Base-by-base conservation (phyloP, 495 filamentous ascomycete genomes). In the Xylaria cubensis region DNA sequence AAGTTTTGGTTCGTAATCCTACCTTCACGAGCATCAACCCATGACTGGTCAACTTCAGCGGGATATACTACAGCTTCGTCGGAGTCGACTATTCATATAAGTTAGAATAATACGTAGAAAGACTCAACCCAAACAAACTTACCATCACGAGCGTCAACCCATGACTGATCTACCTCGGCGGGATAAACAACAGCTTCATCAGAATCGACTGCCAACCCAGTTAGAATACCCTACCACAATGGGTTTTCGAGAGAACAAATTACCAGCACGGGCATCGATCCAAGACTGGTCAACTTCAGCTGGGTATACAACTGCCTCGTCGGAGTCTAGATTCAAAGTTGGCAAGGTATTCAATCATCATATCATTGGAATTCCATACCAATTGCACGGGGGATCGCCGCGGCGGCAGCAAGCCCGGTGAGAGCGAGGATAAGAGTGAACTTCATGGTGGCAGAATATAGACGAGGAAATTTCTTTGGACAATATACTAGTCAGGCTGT, bases 51-150 rank as follows among this genome's bases (percentile, higher is more conserved):
- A 29, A 58, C 55, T 12, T 58, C 55, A 9, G 32, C 32, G 13
- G 26, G 55, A 51, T 51, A 51, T 51, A 51, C 48, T 51, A 51
- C 48, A 24, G 48, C 55, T 34, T 58, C 55, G 32, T 58, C 55
- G 24, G 55, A 58, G 32, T 58, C 55, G 32, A 58, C 55, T 58
- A 13, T 58, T 17, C 3, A 19, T 17, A 34, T 34, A 26, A 26
- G 32, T 58, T 58, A 58, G 32, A 34, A 58, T 17, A 34, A 29
- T 29, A 29, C 10, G 7, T 17, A 29, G 26, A 58, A 58, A 34
- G 32, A 17, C 13, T 58, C 17, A 15, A 29, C 12, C 3, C 0
- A 26, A 24, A 32, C 10, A 15, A 58, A 58, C 26, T 29, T 34
- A 34, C 55, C 55, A 19, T 58, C 55, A 4, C 55, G 55, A 19